Percentiles rank a stretch among this genome's conserved stretches.
Conservation (phyloP, 2,329 filamentous ascomycete genomes). For the Onygenales sp. region DNA sequence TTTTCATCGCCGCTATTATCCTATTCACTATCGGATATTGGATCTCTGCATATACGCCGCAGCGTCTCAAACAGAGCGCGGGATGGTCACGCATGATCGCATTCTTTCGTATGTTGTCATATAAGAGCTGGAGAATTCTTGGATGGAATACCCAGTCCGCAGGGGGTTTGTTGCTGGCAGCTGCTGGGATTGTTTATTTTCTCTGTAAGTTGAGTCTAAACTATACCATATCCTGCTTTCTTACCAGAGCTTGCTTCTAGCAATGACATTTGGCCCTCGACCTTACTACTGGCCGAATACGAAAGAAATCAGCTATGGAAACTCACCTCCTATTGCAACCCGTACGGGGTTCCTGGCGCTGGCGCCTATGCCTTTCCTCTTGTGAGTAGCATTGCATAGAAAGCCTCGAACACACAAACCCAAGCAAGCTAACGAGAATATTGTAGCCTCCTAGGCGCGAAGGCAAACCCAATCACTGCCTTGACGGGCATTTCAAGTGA, state of each 20-base stretch:
- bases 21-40: too few species aligned
- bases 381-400: constrained; percentile 26
- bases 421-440: too few species aligned
- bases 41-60: too few species aligned
- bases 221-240: neutral
- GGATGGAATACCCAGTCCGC: too few species aligned
- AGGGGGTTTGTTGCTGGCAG: too few species aligned
- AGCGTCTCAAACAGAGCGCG: too few species aligned
- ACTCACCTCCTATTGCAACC: constrained; percentile 44
- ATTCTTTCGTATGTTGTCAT: too few species aligned
- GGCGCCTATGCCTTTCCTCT: constrained; percentile 41
- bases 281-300: constrained; percentile 47
- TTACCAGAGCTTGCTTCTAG: constrained; percentile 10
- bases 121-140: too few species aligned
- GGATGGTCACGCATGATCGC: too few species aligned
- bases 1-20: too few species aligned
- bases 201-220: neutral
- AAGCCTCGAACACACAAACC: neutral
- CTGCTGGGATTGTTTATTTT: neutral
- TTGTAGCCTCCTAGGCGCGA: constrained; percentile 29
- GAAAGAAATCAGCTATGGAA: constrained; percentile 29
- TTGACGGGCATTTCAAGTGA: constrained; percentile 49
- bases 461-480: constrained; percentile 45
- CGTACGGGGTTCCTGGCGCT: constrained; percentile 42
- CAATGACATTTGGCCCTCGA: constrained; percentile 36